These are phyloP conservation scores for Chlamydomonas incerta DNA, from an alignment of 139 green algal species.

Conservation along the genomic window DNA sequence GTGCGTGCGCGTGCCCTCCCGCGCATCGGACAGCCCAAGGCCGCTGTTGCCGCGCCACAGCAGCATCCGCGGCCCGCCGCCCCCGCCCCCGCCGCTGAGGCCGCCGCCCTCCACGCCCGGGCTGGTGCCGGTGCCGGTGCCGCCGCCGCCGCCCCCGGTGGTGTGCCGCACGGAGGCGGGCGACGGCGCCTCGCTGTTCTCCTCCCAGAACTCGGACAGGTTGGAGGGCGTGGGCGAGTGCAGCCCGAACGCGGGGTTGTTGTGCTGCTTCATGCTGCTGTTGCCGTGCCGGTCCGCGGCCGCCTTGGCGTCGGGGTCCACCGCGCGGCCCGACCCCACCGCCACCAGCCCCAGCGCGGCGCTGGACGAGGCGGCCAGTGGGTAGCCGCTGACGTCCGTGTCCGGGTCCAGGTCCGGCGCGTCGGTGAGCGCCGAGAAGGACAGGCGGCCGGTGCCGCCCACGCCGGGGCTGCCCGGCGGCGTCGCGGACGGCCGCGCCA, in stretches of 20 bases:
- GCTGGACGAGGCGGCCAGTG: background rate
- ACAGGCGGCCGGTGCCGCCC: background rate
- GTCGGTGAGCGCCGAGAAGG: constrained; percentile 26
- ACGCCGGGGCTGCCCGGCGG: background rate
- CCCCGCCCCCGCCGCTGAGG: background rate
- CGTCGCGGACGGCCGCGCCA: background rate
- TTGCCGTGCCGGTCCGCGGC: background rate
- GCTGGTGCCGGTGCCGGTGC: background rate
- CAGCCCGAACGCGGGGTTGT: constrained; percentile 36
- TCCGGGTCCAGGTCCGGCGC: background rate
- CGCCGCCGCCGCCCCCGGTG: background rate
- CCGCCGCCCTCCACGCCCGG: too few relatives aligned
- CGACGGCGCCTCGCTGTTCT: constrained; percentile 5
- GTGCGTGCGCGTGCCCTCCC: background rate
- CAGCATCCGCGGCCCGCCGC: background rate
- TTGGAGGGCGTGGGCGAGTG: constrained; percentile 42
- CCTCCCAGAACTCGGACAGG: constrained; percentile 33
- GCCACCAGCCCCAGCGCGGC: background rate
- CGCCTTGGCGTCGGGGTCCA: background rate
- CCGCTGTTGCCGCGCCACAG: background rate
- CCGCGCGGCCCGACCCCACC: background rate
- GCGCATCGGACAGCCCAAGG: background rate
- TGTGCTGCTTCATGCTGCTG: constrained; percentile 6
- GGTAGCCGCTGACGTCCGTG: background rate
- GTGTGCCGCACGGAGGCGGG: background rate